phyloP scores from a whole-genome alignment of 2,329 filamentous ascomycete species.

The Harringtonia aguacate region DNA sequence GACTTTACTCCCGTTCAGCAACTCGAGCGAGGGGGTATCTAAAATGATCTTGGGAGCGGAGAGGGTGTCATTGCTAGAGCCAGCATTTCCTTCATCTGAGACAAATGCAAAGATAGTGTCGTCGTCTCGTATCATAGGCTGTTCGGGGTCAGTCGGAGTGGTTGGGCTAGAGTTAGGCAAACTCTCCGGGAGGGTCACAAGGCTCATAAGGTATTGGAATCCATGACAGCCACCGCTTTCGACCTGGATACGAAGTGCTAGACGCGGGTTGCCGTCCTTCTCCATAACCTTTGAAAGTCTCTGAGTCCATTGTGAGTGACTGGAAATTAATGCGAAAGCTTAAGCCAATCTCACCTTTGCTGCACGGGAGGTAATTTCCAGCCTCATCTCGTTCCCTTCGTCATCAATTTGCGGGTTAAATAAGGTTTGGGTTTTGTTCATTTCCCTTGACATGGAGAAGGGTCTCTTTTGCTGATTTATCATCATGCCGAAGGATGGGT shows the following conservation, averaged over 20 bases:
- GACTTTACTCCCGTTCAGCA: slow-evolving; percentile 87
- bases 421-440: slow-evolving; percentile 35
- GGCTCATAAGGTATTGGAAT: slow-evolving; percentile 92
- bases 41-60: slow-evolving; percentile 69
- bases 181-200: slow-evolving; percentile 49
- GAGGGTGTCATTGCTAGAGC: slow-evolving; percentile 13
- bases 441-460: slow-evolving; percentile 27
- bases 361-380: slow-evolving; percentile 77
- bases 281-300: slow-evolving; percentile 69
- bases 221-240: slow-evolving; percentile 94
- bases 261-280: slow-evolving; percentile 61
- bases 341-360: slow-evolving; percentile 50
- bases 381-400: slow-evolving; percentile 69
- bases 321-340: not conserved
- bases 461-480: not conserved
- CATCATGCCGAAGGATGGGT: no score
- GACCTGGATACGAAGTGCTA: slow-evolving; percentile 84
- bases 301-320: slow-evolving; percentile 20
- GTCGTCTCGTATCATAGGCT: slow-evolving; percentile 49
- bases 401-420: slow-evolving; percentile 71
- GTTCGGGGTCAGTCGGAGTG: slow-evolving; percentile 16
- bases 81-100: slow-evolving; percentile 32
- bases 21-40: slow-evolving; percentile 74
- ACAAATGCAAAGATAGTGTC: slow-evolving; percentile 79
- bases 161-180: slow-evolving; percentile 14